Percentiles rank a stretch among this genome's conserved stretches.
phyloP scores from a whole-genome alignment of 2,329 filamentous ascomycete genomes.

The Exophiala phaeomuriformis region DNA sequence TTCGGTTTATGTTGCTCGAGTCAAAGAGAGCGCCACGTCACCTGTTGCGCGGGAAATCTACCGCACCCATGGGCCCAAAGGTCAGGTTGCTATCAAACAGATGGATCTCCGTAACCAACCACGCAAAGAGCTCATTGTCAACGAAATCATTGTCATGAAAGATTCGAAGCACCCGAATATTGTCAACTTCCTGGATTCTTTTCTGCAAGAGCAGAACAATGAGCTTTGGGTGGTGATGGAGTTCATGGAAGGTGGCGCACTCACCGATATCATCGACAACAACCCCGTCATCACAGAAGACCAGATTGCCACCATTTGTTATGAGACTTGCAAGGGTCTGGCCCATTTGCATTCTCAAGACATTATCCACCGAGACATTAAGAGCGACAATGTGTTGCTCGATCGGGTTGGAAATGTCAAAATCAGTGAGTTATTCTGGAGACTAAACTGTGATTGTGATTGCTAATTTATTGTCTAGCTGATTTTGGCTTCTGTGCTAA shows the following conservation, averaged over 20 bases:
- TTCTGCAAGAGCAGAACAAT: conserved; percentile 85
- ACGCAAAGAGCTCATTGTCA: conserved; percentile 95
- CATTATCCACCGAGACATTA: conserved; percentile 98
- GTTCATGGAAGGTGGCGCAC: conserved; percentile 95
- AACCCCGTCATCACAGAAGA: conserved; percentile 90
- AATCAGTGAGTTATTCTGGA: conserved; percentile 62
- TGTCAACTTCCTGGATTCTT: conserved; percentile 96
- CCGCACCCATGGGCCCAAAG: conserved; percentile 68
- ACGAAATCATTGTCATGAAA: conserved; percentile 99
- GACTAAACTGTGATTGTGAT: background rate
- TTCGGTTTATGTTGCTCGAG: conserved; percentile 94
- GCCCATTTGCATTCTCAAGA: conserved; percentile 92
- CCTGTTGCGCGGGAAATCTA: conserved; percentile 68
- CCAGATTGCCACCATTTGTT: conserved; percentile 94
- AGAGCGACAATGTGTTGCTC: conserved; percentile 95
- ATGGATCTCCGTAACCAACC: conserved; percentile 98
- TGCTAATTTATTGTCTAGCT: conserved; percentile 46
- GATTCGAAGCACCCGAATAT: conserved; percentile 97
- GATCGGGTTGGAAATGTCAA: conserved; percentile 95
- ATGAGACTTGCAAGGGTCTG: conserved; percentile 93
- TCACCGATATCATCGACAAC: conserved; percentile 98
- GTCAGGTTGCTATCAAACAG: conserved; percentile 97
- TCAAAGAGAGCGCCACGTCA: conserved; percentile 84
- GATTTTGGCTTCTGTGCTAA: conserved; percentile 99
- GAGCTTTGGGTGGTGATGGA: conserved; percentile 99